These are phyloP conservation scores for Pichia norvegensis DNA, from an alignment of 1,139 yeast genomes.

Conservation along the genomic window DNA sequence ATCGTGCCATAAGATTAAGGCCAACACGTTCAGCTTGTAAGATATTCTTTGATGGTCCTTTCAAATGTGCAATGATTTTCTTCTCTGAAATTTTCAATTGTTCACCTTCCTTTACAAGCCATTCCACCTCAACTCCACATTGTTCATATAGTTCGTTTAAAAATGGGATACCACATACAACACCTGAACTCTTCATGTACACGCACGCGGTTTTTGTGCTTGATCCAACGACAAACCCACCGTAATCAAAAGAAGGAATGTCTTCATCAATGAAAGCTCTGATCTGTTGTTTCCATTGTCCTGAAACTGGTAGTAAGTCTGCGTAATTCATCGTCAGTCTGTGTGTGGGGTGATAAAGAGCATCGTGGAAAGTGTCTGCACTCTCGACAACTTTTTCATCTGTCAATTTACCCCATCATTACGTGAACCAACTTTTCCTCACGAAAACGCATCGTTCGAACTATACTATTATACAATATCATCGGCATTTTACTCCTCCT, in stretches of 20 bases:
- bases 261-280: slow-evolving; percentile 76
- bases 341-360: too few species aligned
- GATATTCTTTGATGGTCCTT: slow-evolving; percentile 72
- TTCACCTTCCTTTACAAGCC: slow-evolving; percentile 69
- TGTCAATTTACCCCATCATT: too few species aligned
- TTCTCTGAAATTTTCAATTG: slow-evolving; percentile 48
- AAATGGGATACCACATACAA: slow-evolving; percentile 85
- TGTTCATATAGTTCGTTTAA: slow-evolving; percentile 80
- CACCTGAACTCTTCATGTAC: slow-evolving; percentile 73
- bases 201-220: slow-evolving; percentile 64
- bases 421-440: too few species aligned
- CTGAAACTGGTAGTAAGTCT: slow-evolving; percentile 63
- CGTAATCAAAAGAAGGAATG: slow-evolving; percentile 88
- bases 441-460: neutral
- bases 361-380: too few species aligned
- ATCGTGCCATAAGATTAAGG: slow-evolving; percentile 69
- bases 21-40: slow-evolving; percentile 83
- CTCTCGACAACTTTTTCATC: neutral
- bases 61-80: slow-evolving; percentile 67
- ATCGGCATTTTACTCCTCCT: slow-evolving; percentile 5
- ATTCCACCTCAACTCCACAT: slow-evolving; percentile 60
- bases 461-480: neutral
- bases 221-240: slow-evolving; percentile 90
- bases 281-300: slow-evolving; percentile 73
- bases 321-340: slow-evolving; percentile 2